Conservation (phyloP, 225 moss, liverwort and hornwort species). For the Pseudoscleropodium purum region DNA sequence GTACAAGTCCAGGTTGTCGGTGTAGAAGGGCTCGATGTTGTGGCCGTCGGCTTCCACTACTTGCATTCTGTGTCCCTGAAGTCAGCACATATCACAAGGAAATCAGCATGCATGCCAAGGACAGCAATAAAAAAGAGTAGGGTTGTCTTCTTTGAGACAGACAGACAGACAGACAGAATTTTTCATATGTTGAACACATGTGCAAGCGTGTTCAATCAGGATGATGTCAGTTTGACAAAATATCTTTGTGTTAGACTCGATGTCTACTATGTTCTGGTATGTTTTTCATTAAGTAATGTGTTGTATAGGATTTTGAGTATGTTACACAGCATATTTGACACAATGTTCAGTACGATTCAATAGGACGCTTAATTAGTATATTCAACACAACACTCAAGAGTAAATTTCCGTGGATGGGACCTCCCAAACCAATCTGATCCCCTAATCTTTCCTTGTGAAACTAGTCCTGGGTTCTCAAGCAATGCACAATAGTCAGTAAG, state of each 20-base stretch:
- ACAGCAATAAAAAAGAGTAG: not conserved
- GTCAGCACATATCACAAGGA: not conserved
- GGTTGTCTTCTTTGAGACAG: not conserved
- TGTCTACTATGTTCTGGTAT: not conserved
- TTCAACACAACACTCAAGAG: not conserved
- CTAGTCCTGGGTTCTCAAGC: not conserved
- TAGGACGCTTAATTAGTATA: not conserved
- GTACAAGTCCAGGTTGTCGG: constrained; percentile 40
- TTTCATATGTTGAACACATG: not conserved
- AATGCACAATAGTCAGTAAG: not conserved
- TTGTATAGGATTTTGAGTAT: no score
- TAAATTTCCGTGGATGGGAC: not conserved
- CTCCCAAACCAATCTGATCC: not conserved
- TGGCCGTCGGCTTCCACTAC: constrained; percentile 51
- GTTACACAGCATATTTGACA: not conserved
- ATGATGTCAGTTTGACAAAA: not conserved
- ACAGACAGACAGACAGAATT: not conserved
- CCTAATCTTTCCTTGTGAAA: not conserved
- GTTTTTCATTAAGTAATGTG: not conserved
- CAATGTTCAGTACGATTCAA: not conserved
- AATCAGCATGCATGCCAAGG: not conserved
- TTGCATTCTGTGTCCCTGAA: constrained; percentile 28
- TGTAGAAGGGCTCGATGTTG: constrained; percentile 29
- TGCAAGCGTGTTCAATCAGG: not conserved
- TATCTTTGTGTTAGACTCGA: not conserved